Evolutionary conservation across 2,329 filamentous ascomycete genomes (phyloP).

Genomic region (Diaporthe citri): DNA sequence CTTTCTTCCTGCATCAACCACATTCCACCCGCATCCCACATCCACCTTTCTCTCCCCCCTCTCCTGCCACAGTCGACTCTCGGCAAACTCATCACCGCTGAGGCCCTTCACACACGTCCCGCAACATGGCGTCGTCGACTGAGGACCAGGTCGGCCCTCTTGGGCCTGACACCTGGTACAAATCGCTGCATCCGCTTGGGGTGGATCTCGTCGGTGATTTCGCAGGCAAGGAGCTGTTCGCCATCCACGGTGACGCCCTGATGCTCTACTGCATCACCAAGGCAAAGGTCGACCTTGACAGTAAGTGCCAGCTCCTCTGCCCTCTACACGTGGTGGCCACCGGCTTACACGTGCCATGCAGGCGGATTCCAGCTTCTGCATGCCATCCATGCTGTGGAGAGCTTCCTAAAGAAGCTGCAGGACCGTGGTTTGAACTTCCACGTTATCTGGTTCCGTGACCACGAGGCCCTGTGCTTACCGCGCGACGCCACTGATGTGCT

Average conservation of each 20-base stretch:
- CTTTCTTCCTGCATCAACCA: constrained; percentile 3
- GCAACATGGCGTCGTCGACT: constrained; percentile 30
- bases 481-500: constrained; percentile 46
- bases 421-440: constrained; percentile 78
- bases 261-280: constrained; percentile 74
- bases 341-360: constrained; percentile 42
- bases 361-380: constrained; percentile 79
- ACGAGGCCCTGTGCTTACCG: constrained; percentile 69
- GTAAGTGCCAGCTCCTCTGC: constrained; percentile 48
- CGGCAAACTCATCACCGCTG: constrained; percentile 1
- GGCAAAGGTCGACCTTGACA: constrained; percentile 72
- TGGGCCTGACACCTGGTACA: constrained; percentile 39
- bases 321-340: background rate
- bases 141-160: background rate
- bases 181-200: constrained; percentile 44
- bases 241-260: constrained; percentile 81
- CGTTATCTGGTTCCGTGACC: constrained; percentile 74
- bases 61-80: constrained; percentile 3
- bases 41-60: background rate
- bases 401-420: constrained; percentile 70
- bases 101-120: background rate
- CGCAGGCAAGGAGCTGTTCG: constrained; percentile 78
- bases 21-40: background rate
- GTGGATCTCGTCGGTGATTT: constrained; percentile 82
- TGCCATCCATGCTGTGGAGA: constrained; percentile 76